Conservation (phyloP, 2,329 filamentous ascomycete genomes). For the Parastagonospora nodorum region DNA sequence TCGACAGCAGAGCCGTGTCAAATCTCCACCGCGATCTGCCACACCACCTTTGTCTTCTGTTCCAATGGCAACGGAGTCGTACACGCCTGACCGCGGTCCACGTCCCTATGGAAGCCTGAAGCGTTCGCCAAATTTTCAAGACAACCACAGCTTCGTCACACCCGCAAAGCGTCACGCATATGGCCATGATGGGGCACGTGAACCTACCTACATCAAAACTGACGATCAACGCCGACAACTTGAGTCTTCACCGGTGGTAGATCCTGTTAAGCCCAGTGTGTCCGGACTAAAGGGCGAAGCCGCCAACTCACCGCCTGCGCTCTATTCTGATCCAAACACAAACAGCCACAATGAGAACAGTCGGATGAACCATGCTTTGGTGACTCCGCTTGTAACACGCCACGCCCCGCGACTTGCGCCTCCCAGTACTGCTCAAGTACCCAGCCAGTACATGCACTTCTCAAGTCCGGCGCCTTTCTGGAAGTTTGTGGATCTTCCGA, state of each 20-base stretch:
- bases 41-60: constrained; percentile 56
- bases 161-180: constrained; percentile 43
- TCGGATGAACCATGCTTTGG: constrained; percentile 40
- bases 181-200: constrained; percentile 27
- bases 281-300: constrained; percentile 39
- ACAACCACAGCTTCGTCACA: constrained; percentile 38
- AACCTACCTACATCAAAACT: constrained; percentile 27
- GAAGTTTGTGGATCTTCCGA: constrained; percentile 80
- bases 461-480: constrained; percentile 86
- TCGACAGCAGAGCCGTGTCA: constrained; percentile 34
- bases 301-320: constrained; percentile 43
- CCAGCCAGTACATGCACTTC: constrained; percentile 84
- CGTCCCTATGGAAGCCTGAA: constrained; percentile 42
- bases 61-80: constrained; percentile 56
- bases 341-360: constrained; percentile 33
- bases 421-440: constrained; percentile 78
- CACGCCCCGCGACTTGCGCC: constrained; percentile 77
- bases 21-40: constrained; percentile 50
- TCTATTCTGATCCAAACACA: constrained; percentile 42
- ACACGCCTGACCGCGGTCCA: constrained; percentile 60
- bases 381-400: constrained; percentile 74
- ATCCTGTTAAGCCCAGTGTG: constrained; percentile 39
- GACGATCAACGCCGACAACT: constrained; percentile 27
- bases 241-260: constrained; percentile 38
- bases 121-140: constrained; percentile 36